Evolutionary conservation across 331 rosid genomes (phyloP).

Genomic region (Rhamnella rubrinervis): DNA sequence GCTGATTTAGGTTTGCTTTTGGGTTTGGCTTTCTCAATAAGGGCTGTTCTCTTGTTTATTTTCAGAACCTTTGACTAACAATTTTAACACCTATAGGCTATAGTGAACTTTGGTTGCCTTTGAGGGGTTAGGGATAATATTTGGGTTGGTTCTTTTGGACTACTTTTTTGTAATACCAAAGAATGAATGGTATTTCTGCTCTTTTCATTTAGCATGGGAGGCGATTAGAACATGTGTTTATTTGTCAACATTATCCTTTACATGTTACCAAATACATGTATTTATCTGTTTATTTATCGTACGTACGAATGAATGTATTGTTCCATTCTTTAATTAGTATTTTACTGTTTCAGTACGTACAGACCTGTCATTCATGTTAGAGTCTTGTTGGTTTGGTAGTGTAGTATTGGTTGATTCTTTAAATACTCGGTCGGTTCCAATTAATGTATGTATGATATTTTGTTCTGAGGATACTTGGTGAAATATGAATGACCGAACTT

Average conservation of each 20-base stretch:
- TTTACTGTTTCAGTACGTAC: background rate
- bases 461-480: background rate
- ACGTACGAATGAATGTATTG: no score
- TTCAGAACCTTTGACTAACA: background rate
- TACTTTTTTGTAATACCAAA: background rate
- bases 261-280: background rate
- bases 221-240: background rate
- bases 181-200: background rate
- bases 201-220: background rate
- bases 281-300: background rate
- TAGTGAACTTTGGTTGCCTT: background rate
- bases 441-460: background rate
- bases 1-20: no score
- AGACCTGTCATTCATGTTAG: background rate
- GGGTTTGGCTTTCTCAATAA: no score
- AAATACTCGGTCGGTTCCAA: background rate
- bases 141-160: background rate
- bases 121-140: background rate
- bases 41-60: background rate
- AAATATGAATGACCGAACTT: background rate
- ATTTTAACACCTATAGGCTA: background rate
- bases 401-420: background rate
- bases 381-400: background rate
- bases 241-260: background rate
- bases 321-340: no score